Base-by-base conservation (phyloP, 108 stramenopile species). In the Discostella stelligeroides region DNA sequence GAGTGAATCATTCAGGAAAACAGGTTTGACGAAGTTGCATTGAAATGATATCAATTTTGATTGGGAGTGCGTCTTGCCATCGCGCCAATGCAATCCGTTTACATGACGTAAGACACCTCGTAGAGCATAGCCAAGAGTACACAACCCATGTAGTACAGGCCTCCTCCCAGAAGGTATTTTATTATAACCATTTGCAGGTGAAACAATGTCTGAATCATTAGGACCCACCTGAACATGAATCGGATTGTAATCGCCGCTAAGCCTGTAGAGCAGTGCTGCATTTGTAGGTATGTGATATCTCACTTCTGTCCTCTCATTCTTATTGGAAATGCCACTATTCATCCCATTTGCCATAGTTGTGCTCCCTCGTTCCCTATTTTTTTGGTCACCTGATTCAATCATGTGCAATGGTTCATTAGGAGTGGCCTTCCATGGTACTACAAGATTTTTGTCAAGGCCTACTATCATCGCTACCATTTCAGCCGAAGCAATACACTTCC, bases 161-260 rank as follows among this genome's bases (percentile, higher is more conserved):
- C 64, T 69, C n/a, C 79, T 71, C 14, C n/a, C n/a, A n/a, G n/a
- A n/a, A n/a, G n/a, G n/a, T n/a, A n/a, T n/a, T n/a, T n/a, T n/a
- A n/a, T n/a, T n/a, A n/a, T n/a, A n/a, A n/a, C n/a, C n/a, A n/a
- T 70, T 78, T 0, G 81, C 62, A 34, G 14, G 53, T 42, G 66
- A 84, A 17, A 68, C 56, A 53, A 50, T 60, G 25, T 74, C 57
- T 24, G 64, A 17, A 46, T 58, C 73, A 5, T 37, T 9, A 27
- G 13, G 34, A 17, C 29, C 56, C 2, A 47, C 78, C 25, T 87
- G 84, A 38, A 91, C 92, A 63, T 97, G 97, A 51, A 97, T 90
- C 34, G 85, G 83, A 66, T 97, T 97, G 60, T 89, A 89, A 80
- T 97, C 97, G 1, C 97, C 97, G 50, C 87, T 89, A 8, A 96